Evolutionary conservation across 495 filamentous ascomycete genomes (phyloP).

Genomic region (Lophiostoma macrostomum): DNA sequence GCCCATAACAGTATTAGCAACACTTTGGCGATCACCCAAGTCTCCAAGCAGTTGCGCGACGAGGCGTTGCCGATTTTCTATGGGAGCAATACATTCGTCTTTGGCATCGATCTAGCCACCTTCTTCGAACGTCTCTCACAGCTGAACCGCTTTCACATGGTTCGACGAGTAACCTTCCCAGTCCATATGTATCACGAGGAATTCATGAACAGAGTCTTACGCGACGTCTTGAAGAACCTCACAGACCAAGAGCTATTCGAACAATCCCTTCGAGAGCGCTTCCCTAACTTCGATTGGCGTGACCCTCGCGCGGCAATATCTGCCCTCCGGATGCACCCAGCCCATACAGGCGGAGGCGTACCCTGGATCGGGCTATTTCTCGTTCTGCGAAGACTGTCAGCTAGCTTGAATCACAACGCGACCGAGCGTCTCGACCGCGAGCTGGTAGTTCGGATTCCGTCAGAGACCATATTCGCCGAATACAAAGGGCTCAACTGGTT

Average conservation of each 20-base stretch:
- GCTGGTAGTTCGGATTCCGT: conserved; percentile 9
- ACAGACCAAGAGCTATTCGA: neutral
- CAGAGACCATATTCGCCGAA: neutral
- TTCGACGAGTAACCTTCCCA: conserved; percentile 5
- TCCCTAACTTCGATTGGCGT: neutral
- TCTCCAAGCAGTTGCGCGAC: conserved; percentile 5
- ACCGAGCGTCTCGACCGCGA: neutral
- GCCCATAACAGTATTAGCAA: neutral
- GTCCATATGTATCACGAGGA: conserved; percentile 4
- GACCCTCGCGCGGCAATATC: neutral
- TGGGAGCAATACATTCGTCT: conserved; percentile 6
- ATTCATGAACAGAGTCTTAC: neutral
- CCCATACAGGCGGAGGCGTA: neutral
- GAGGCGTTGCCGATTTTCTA: conserved; percentile 19
- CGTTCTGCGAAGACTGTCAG: conserved; percentile 12
- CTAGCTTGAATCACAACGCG: no score
- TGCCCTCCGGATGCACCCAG: neutral
- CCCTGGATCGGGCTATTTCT: neutral
- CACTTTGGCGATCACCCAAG: neutral
- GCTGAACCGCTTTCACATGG: conserved; percentile 8
- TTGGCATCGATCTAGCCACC: neutral
- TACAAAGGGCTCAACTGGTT: conserved; percentile 9
- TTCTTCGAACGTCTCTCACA: conserved; percentile 14
- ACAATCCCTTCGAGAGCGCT: neutral
- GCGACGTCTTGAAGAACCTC: conserved; percentile 1